Evolutionary conservation across 2,329 filamentous ascomycete genomes (phyloP).

Genomic region (Paracorniculantispora psalliotae): DNA sequence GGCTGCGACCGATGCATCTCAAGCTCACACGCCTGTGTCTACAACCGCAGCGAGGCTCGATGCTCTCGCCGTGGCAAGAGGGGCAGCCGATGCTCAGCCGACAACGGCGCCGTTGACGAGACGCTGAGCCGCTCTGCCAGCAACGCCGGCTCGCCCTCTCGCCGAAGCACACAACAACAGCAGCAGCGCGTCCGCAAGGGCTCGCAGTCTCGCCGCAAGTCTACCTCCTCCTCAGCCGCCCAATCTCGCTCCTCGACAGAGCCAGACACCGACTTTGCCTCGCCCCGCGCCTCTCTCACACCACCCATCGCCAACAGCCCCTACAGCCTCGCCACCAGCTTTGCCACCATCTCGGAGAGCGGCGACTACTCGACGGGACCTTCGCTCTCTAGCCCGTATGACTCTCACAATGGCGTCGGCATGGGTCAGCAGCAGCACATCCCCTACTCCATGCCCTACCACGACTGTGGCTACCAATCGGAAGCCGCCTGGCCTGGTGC

Average conservation of each 20-base stretch:
- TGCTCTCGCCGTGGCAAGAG: slow-evolving; percentile 27
- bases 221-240: background rate
- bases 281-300: background rate
- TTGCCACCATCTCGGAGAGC: slow-evolving; percentile 1
- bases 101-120: slow-evolving; percentile 13
- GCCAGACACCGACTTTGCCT: slow-evolving; percentile 2
- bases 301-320: slow-evolving; percentile 6
- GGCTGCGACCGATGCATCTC: slow-evolving; percentile 32
- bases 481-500: background rate
- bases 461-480: slow-evolving; percentile 1
- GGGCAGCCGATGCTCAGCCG: slow-evolving; percentile 19
- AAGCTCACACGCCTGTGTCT: slow-evolving; percentile 29
- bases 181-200: slow-evolving; percentile 5
- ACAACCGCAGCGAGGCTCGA: slow-evolving; percentile 30
- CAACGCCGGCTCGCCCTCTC: slow-evolving; percentile 7
- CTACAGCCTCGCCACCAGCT: slow-evolving; percentile 5
- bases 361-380: background rate
- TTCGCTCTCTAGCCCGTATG: background rate
- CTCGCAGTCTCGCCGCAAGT: slow-evolving; percentile 11
- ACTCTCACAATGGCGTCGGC: background rate
- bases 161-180: slow-evolving; percentile 2
- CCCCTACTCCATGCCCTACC: slow-evolving; percentile 5
- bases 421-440: background rate
- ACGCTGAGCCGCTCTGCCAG: slow-evolving; percentile 6
- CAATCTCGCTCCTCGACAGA: slow-evolving; percentile 8